These are phyloP conservation scores for Syzygium aqueum DNA, from an alignment of 345 rosid genomes.

Conservation along the genomic window DNA sequence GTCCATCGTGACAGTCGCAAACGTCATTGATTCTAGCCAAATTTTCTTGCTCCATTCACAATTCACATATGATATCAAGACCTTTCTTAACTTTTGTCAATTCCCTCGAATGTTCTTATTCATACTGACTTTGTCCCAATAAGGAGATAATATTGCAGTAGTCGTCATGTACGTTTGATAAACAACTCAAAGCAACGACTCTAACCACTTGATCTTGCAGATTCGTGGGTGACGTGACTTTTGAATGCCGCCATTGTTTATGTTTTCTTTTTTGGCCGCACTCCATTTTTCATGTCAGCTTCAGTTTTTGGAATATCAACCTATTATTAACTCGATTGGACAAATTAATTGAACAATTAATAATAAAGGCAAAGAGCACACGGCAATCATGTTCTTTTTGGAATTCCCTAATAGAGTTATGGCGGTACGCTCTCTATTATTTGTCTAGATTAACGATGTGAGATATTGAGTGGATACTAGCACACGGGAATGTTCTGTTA, in stretches of 20 bases:
- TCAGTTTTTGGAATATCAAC: neutral
- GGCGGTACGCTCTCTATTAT: neutral
- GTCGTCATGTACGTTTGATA: neutral
- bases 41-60: neutral
- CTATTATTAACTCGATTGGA: neutral
- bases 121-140: neutral
- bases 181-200: neutral
- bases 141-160: neutral
- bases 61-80: neutral
- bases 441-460: neutral
- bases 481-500: neutral
- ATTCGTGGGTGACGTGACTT: neutral
- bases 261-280: neutral
- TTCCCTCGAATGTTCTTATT: neutral
- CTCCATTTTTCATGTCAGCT: neutral
- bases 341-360: neutral
- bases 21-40: too few species aligned
- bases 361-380: neutral
- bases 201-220: neutral
- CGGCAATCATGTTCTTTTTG: neutral
- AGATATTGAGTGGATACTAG: neutral
- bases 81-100: neutral
- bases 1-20: neutral
- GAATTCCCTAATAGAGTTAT: neutral
- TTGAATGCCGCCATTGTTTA: neutral